A percentile compares a stretch with the other conserved stretches of the same genome.
These are phyloP conservation scores for Auriculariales sp. DNA, from an alignment of 768 basidiomycete genomes.

Conservation along the genomic window DNA sequence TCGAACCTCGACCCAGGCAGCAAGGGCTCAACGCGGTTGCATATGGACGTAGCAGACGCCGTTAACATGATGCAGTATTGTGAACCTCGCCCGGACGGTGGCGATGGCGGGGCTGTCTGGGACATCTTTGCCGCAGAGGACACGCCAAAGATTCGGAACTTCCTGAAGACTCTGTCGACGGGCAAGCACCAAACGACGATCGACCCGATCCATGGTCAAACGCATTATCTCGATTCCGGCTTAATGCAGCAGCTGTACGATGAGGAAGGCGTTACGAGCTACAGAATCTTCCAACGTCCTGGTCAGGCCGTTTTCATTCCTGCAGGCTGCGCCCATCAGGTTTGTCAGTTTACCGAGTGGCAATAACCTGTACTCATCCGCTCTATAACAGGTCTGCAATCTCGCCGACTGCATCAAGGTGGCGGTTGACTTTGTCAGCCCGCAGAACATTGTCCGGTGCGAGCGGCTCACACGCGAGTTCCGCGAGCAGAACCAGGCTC, in stretches of 20 bases:
- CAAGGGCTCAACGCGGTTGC: conserved; percentile 75
- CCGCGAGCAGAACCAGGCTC: conserved; percentile 72
- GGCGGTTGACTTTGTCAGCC: conserved; percentile 87
- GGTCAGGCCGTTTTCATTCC: conserved; percentile 94
- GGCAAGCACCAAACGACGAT: conserved; percentile 27
- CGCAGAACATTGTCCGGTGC: conserved; percentile 81
- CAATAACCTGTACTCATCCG: conserved; percentile 4
- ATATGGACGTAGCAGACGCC: conserved; percentile 93
- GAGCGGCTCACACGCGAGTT: conserved; percentile 80
- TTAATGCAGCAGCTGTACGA: conserved; percentile 55
- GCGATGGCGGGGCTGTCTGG: conserved; percentile 77
- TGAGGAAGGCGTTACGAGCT: conserved; percentile 56
- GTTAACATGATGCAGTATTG: conserved; percentile 79
- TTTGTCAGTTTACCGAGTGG: conserved; percentile 12
- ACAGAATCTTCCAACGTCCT: conserved; percentile 76
- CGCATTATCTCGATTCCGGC: conserved; percentile 64
- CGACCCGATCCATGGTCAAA: conserved; percentile 87
- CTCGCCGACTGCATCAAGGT: conserved; percentile 93
- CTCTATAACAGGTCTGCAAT: conserved; percentile 58
- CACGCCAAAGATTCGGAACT: conserved; percentile 59
- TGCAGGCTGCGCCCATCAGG: conserved; percentile 87
- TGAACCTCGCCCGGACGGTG: conserved; percentile 34
- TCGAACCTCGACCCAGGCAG: conserved; percentile 50
- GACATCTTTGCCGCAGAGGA: conserved; percentile 79
- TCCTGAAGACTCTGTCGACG: conserved; percentile 51